Evolutionary conservation across 2,329 filamentous ascomycete species (phyloP).

Genomic region (Coniochaeta prunicola): DNA sequence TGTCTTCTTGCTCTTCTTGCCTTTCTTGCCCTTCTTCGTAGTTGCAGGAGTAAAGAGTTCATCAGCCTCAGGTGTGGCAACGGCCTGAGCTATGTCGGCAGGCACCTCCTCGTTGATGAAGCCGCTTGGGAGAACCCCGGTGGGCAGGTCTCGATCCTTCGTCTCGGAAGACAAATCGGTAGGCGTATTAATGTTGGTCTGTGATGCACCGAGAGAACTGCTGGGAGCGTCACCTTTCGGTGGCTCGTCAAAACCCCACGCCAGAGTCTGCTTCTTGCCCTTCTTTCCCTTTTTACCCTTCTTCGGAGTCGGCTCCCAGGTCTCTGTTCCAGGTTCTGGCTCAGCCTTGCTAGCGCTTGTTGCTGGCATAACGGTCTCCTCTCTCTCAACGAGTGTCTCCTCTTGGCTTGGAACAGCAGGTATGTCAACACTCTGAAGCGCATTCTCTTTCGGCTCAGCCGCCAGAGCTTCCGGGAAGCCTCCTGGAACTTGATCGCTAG

Average conservation of each 20-base stretch:
- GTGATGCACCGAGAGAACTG: not conserved
- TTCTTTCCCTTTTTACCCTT: slow-evolving; percentile 35
- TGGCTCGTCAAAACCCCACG: slow-evolving; percentile 11
- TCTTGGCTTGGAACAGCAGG: not conserved
- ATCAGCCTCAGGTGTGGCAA: not conserved
- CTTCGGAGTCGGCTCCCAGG: slow-evolving; percentile 8
- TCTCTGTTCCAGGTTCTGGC: not conserved
- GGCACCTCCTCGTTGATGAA: not conserved
- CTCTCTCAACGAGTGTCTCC: slow-evolving; percentile 8
- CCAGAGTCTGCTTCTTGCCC: slow-evolving; percentile 16
- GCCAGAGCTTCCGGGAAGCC: not conserved
- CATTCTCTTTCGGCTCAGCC: slow-evolving; percentile 5
- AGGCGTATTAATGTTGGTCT: not conserved
- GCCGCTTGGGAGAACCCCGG: not conserved
- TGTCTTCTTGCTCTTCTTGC: slow-evolving; percentile 20
- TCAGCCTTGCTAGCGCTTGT: not conserved
- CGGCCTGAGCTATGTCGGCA: not conserved
- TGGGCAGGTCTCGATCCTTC: not conserved
- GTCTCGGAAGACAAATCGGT: not conserved
- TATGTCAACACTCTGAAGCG: slow-evolving; percentile 5
- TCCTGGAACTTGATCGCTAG: not conserved
- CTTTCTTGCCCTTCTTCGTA: slow-evolving; percentile 13
- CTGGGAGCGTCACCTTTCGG: not conserved
- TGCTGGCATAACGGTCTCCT: not conserved
- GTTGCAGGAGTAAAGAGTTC: not conserved